Percentiles rank a stretch among this genome's conserved stretches.
Conservation (phyloP, 202 grass and related monocot species). For the Dendrocalamus latiflorus region DNA sequence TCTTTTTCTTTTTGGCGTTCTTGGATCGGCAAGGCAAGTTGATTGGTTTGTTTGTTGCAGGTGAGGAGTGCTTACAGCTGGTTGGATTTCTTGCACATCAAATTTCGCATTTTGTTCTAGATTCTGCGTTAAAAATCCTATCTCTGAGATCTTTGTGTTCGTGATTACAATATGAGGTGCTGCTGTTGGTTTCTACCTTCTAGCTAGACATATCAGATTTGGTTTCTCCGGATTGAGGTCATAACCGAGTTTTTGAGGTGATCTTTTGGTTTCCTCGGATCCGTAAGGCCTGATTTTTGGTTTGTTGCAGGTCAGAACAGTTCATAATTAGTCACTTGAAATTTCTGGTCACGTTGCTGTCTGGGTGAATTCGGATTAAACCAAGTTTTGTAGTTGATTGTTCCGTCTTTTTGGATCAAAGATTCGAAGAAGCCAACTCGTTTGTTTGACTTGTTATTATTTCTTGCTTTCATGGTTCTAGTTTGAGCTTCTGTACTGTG, state of each 20-base stretch:
- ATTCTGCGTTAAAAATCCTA: background rate
- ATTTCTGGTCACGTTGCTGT: background rate
- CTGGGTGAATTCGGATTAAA: background rate
- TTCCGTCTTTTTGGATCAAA: background rate
- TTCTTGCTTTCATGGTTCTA: background rate
- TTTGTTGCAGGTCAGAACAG: background rate
- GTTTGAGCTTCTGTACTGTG: background rate
- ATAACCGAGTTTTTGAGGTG: background rate
- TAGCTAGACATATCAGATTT: background rate
- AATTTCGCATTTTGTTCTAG: background rate
- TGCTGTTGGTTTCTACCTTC: background rate
- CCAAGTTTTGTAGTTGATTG: background rate
- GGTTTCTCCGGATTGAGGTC: background rate
- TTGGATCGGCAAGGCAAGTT: slow-evolving; percentile 10
- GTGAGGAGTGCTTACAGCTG: slow-evolving; percentile 15
- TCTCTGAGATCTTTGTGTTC: background rate
- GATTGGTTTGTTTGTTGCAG: slow-evolving; percentile 13
- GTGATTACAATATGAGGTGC: slow-evolving; percentile 2
- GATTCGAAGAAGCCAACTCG: background rate
- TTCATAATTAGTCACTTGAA: background rate
- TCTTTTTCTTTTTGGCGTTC: background rate
- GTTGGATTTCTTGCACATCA: background rate
- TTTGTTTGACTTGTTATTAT: slow-evolving; percentile 2
- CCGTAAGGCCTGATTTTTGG: background rate
- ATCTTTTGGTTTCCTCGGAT: background rate